phyloP scores from a whole-genome alignment of 2,329 filamentous ascomycete species.

The Fusarium nisikadoi region DNA sequence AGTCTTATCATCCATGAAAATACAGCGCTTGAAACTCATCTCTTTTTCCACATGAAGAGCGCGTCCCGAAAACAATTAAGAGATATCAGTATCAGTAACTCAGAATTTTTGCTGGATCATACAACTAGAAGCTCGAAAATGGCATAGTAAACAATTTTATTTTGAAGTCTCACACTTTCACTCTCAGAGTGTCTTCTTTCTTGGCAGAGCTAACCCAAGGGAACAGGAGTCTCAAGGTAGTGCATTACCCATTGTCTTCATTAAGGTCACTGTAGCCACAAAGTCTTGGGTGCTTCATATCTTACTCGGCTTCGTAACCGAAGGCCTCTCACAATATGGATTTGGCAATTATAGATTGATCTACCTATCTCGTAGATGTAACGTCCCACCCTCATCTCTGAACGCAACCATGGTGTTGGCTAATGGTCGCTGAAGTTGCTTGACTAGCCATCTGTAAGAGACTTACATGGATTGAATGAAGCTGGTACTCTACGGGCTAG shows the following conservation, averaged over 20 bases:
- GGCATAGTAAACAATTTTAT: not conserved
- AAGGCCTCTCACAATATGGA: not conserved
- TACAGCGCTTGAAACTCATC: not conserved
- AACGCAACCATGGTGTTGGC: not conserved
- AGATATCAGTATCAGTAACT: not conserved
- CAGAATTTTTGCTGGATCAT: not conserved
- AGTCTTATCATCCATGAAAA: not conserved
- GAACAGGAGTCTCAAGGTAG: not conserved
- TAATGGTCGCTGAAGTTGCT: too few species aligned
- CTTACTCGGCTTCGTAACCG: not conserved
- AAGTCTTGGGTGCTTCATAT: not conserved
- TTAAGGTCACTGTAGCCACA: not conserved
- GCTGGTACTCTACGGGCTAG: not conserved
- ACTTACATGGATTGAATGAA: not conserved
- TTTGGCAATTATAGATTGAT: not conserved
- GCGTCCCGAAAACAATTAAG: not conserved
- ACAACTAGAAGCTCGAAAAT: not conserved
- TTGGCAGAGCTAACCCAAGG: not conserved
- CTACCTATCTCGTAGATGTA: not conserved
- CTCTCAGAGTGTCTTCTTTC: not conserved
- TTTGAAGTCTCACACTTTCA: not conserved
- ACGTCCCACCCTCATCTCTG: not conserved
- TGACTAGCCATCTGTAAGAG: not conserved
- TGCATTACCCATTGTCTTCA: not conserved
- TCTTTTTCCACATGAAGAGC: not conserved